Conservation (phyloP, 345 rosid species). For the Murraya koenigii region DNA sequence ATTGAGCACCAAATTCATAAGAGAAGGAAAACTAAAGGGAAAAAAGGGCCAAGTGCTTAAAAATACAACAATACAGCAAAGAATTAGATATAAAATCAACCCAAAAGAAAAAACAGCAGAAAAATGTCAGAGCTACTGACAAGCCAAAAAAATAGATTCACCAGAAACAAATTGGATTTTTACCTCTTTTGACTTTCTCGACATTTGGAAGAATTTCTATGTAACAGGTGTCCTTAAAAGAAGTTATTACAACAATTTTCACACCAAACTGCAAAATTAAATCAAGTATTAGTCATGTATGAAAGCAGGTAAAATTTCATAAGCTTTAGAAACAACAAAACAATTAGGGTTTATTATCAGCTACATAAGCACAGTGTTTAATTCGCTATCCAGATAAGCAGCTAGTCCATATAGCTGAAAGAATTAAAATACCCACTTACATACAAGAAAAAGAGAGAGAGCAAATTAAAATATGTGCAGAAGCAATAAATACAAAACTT, state of each 20-base stretch:
- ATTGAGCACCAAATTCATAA: not conserved
- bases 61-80: not conserved
- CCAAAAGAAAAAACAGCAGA: not conserved
- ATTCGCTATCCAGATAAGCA: not conserved
- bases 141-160: not conserved
- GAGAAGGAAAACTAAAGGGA: not conserved
- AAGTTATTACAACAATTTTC: slow-evolving; percentile 74
- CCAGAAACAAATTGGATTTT: slow-evolving; percentile 11
- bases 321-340: not conserved
- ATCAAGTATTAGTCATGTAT: not conserved
- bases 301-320: not conserved
- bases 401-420: not conserved
- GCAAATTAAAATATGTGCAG: not conserved
- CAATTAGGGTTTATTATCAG: not conserved
- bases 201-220: slow-evolving; percentile 80
- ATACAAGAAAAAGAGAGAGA: not conserved
- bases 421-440: not conserved
- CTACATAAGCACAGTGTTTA: not conserved
- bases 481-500: not conserved
- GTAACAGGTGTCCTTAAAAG: slow-evolving; percentile 84
- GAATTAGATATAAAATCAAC: not conserved
- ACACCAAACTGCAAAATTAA: slow-evolving; percentile 51
- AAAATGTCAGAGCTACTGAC: not conserved
- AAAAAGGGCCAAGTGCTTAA: not conserved
- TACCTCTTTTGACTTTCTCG: slow-evolving; percentile 69